Evolutionary conservation across 2,329 filamentous ascomycete genomes (phyloP).

Genomic region (Capronia coronata): DNA sequence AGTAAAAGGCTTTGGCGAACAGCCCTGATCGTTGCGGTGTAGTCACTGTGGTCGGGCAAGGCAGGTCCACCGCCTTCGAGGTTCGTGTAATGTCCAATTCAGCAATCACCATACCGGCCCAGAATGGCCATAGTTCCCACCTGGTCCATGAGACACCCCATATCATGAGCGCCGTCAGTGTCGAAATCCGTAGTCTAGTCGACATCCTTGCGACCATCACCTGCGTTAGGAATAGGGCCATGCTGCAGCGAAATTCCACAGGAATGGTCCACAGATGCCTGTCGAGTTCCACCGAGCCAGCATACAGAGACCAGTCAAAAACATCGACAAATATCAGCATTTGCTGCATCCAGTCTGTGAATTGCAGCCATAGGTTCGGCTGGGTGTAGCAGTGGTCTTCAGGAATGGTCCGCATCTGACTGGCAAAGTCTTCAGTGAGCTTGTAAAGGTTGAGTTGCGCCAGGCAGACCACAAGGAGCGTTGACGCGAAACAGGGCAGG

Average conservation of each 20-base stretch:
- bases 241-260: conserved; percentile 41
- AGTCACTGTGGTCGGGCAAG: conserved; percentile 25
- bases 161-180: conserved; percentile 8
- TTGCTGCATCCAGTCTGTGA: conserved; percentile 22
- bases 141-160: conserved; percentile 33
- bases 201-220: conserved; percentile 19
- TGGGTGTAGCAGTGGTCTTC: conserved; percentile 25
- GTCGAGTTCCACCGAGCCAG: conserved; percentile 28
- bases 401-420: conserved; percentile 19
- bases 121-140: conserved; percentile 39
- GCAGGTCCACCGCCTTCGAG: conserved; percentile 21
- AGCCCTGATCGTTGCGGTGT: background rate
- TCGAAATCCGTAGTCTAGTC: conserved; percentile 9
- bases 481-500: conserved; percentile 36
- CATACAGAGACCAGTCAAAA: conserved; percentile 25
- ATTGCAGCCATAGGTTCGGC: conserved; percentile 17
- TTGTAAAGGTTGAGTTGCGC: conserved; percentile 24
- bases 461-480: conserved; percentile 36
- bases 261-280: conserved; percentile 45
- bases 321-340: conserved; percentile 26
- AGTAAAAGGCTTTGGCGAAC: conserved; percentile 30
- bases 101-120: conserved; percentile 19
- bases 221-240: conserved; percentile 25
- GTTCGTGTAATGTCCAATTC: conserved; percentile 22
- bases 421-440: conserved; percentile 21